Percentiles rank a stretch among this genome's conserved stretches.
phyloP scores from a whole-genome alignment of 192 early-diverging fungal species.

The Coemansia sp. region DNA sequence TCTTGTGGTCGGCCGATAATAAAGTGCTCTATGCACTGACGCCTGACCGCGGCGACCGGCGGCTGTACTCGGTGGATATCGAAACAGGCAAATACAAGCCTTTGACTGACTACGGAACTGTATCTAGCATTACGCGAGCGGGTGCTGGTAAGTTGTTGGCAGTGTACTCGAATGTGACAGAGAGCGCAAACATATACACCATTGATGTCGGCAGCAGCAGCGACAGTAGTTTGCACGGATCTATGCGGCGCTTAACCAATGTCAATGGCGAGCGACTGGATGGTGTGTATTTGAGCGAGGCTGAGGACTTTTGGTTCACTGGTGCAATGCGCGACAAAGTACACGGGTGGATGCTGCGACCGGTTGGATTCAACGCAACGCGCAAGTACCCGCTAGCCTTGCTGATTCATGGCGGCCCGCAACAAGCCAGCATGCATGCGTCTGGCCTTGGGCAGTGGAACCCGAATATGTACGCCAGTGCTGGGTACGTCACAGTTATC shows the following conservation, averaged over 20 bases:
- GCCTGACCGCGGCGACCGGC: slow-evolving; percentile 58
- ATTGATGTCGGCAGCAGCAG: slow-evolving; percentile 30
- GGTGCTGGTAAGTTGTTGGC: slow-evolving; percentile 37
- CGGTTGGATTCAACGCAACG: slow-evolving; percentile 34
- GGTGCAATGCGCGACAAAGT: slow-evolving; percentile 55
- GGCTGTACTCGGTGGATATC: slow-evolving; percentile 45
- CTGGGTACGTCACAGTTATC: slow-evolving; percentile 64
- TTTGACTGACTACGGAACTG: slow-evolving; percentile 28
- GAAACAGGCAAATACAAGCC: slow-evolving; percentile 26
- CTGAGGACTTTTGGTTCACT: slow-evolving; percentile 65
- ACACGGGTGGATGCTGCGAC: slow-evolving; percentile 34
- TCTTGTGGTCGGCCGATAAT: slow-evolving; percentile 30
- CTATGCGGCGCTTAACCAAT: slow-evolving; percentile 37
- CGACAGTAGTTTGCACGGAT: background rate
- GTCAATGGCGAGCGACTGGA: slow-evolving; percentile 43
- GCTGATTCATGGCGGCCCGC: slow-evolving; percentile 78
- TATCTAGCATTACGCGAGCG: slow-evolving; percentile 12
- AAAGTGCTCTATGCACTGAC: slow-evolving; percentile 50
- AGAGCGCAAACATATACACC: slow-evolving; percentile 28
- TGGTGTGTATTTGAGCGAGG: slow-evolving; percentile 41
- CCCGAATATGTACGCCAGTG: slow-evolving; percentile 65
- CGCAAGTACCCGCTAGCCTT: slow-evolving; percentile 69
- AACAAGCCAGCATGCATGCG: slow-evolving; percentile 50
- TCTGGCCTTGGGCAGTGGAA: slow-evolving; percentile 67
- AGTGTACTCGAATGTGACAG: slow-evolving; percentile 50